Conservation (phyloP, 2,329 filamentous ascomycete genomes). For the Acephala macrosclerotiorum region DNA sequence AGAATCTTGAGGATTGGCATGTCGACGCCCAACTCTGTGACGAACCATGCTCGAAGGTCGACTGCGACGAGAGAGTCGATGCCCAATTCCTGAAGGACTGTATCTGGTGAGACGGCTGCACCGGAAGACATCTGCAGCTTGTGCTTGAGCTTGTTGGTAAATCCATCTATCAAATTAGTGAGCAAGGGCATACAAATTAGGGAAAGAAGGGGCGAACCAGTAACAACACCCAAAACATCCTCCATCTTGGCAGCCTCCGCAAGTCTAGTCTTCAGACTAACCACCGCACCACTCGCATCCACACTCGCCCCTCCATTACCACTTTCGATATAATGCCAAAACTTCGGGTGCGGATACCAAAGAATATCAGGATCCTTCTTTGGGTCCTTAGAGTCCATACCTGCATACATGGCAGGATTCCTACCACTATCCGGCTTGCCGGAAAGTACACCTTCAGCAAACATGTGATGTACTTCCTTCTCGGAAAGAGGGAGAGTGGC, state of each 20-base stretch:
- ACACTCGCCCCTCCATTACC: slow-evolving; percentile 4
- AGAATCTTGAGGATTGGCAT: slow-evolving; percentile 10
- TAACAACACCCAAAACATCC: slow-evolving; percentile 13
- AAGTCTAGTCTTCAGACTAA: slow-evolving; percentile 17
- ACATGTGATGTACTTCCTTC: slow-evolving; percentile 50
- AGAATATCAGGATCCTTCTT: slow-evolving; percentile 17
- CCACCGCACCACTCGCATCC: neutral
- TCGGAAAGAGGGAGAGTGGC: slow-evolving; percentile 38
- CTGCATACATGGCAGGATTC: slow-evolving; percentile 19
- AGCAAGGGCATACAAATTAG: too few relatives aligned
- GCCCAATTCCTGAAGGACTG: slow-evolving; percentile 32
- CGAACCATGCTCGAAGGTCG: slow-evolving; percentile 5
- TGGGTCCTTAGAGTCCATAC: slow-evolving; percentile 17
- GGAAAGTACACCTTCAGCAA: slow-evolving; percentile 51
- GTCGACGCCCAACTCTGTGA: neutral
- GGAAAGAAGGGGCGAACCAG: neutral
- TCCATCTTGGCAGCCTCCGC: slow-evolving; percentile 7
- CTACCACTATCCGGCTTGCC: slow-evolving; percentile 39
- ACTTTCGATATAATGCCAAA: slow-evolving; percentile 25
- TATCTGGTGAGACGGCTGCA: slow-evolving; percentile 21
- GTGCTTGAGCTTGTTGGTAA: slow-evolving; percentile 17
- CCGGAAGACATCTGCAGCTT: slow-evolving; percentile 19
- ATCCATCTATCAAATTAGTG: slow-evolving; percentile 15
- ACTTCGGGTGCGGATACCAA: slow-evolving; percentile 23
- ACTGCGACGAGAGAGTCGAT: slow-evolving; percentile 10